A percentile compares a stretch with the other conserved stretches of the same genome.
These are phyloP conservation scores for Moesziomyces sp. DNA, from an alignment of 1,284 basidiomycete species.

Conservation along the genomic window DNA sequence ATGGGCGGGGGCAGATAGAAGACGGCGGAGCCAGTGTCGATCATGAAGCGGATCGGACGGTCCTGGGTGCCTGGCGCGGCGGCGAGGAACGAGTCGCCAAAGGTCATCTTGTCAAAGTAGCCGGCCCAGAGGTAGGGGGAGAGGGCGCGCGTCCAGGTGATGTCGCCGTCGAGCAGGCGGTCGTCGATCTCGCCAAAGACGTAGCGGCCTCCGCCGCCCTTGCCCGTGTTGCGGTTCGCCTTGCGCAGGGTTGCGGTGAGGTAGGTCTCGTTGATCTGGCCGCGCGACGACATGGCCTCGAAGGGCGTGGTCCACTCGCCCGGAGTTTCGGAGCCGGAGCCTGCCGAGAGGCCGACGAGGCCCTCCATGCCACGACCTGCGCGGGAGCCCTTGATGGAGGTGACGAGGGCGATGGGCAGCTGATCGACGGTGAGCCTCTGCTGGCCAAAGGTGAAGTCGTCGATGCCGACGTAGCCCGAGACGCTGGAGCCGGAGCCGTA, in stretches of 20 bases:
- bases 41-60: slow-evolving; percentile 40
- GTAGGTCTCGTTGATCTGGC: slow-evolving; percentile 46
- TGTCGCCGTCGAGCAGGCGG: slow-evolving; percentile 29
- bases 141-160: slow-evolving; percentile 46
- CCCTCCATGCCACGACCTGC: slow-evolving; percentile 54
- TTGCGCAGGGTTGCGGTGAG: slow-evolving; percentile 52
- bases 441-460: slow-evolving; percentile 47
- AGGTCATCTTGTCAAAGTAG: slow-evolving; percentile 45
- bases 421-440: slow-evolving; percentile 29
- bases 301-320: slow-evolving; percentile 57
- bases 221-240: slow-evolving; percentile 53
- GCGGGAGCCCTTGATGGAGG: slow-evolving; percentile 44
- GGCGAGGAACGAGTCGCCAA: slow-evolving; percentile 33
- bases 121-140: slow-evolving; percentile 51
- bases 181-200: slow-evolving; percentile 53
- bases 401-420: slow-evolving; percentile 43
- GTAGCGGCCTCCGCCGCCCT: slow-evolving; percentile 55
- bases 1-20: slow-evolving; percentile 43
- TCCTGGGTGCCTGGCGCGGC: slow-evolving; percentile 17
- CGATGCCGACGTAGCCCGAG: slow-evolving; percentile 52
- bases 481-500: slow-evolving; percentile 44
- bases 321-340: slow-evolving; percentile 25
- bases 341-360: slow-evolving; percentile 48
- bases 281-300: slow-evolving; percentile 49
- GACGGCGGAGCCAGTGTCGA: slow-evolving; percentile 56